Conservation (phyloP, 495 filamentous ascomycete genomes). For the Aspergillus conjunctus region DNA sequence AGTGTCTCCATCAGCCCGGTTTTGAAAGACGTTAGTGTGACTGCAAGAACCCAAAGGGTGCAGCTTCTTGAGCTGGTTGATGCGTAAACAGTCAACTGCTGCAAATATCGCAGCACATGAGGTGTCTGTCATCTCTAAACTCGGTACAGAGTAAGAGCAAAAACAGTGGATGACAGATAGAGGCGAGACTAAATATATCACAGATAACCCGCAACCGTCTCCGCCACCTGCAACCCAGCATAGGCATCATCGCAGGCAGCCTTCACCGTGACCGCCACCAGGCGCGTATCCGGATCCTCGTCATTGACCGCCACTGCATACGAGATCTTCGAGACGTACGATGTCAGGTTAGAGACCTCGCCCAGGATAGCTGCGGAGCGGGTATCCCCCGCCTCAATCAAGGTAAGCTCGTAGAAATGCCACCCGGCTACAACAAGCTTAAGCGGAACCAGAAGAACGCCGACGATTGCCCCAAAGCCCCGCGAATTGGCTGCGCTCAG, state of each 20-base stretch:
- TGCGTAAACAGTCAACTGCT: too few species aligned
- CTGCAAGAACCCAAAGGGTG: too few species aligned
- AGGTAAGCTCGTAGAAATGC: conserved; percentile 10
- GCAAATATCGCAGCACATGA: too few species aligned
- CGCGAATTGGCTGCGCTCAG: neutral
- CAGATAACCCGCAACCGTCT: conserved; percentile 22
- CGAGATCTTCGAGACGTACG: conserved; percentile 1
- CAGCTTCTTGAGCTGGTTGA: too few species aligned
- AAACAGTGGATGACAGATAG: too few species aligned
- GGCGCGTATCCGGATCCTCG: neutral
- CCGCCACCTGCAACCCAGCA: conserved; percentile 9
- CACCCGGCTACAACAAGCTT: neutral
- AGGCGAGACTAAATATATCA: too few species aligned
- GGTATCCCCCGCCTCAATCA: neutral
- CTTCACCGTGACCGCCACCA: neutral
- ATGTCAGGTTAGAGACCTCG: conserved; percentile 3
- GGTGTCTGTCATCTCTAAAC: too few species aligned
- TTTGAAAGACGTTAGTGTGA: too few species aligned
- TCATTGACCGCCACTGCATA: conserved; percentile 10
- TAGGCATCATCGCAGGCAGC: neutral
- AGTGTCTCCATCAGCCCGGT: too few species aligned
- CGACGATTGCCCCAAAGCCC: neutral
- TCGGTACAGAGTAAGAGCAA: too few species aligned
- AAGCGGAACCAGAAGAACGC: neutral
- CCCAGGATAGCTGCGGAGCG: conserved; percentile 3